These are phyloP conservation scores for Eimeria maxima DNA, from an alignment of 169 alveolate genomes.

Conservation along the genomic window DNA sequence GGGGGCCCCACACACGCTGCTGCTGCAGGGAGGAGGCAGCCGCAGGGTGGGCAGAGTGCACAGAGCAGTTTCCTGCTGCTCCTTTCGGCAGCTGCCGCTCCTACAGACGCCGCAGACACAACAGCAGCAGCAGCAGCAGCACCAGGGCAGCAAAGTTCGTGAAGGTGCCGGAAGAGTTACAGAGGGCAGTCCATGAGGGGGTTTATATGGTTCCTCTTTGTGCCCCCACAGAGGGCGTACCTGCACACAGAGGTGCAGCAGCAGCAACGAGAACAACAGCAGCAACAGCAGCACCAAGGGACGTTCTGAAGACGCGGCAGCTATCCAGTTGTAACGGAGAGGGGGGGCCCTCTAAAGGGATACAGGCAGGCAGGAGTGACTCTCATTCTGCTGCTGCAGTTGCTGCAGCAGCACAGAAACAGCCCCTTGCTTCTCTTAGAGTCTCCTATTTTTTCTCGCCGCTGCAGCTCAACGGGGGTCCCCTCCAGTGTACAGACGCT, in stretches of 20 bases:
- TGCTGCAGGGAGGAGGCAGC: constrained; percentile 3
- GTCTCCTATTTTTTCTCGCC: constrained; percentile 19
- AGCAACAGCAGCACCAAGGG: constrained; percentile 51
- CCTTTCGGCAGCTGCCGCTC: not conserved
- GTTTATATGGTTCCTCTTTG: not conserved
- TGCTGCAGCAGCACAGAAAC: not conserved
- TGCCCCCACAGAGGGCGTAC: not conserved
- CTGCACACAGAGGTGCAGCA: not conserved
- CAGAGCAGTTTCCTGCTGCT: not conserved
- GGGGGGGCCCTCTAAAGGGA: not conserved
- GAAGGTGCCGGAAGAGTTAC: not conserved
- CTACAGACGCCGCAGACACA: not conserved
- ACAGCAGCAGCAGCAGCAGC: constrained; percentile 63
- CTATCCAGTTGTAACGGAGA: not conserved
- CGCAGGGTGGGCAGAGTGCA: not conserved
- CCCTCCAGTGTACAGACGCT: constrained; percentile 25
- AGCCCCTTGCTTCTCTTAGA: not conserved
- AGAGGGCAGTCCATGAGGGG: constrained; percentile 6
- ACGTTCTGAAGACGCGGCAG: not conserved
- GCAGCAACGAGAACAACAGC: constrained; percentile 39
- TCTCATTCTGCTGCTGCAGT: not conserved
- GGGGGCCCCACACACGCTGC: not conserved
- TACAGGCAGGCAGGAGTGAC: not conserved
- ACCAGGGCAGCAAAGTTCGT: not conserved
- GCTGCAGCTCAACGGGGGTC: not conserved